A percentile compares a stretch with the other conserved stretches of the same genome.
Evolutionary conservation across 2,329 filamentous ascomycete genomes (phyloP).

Genomic region (Cercospora citrullina): DNA sequence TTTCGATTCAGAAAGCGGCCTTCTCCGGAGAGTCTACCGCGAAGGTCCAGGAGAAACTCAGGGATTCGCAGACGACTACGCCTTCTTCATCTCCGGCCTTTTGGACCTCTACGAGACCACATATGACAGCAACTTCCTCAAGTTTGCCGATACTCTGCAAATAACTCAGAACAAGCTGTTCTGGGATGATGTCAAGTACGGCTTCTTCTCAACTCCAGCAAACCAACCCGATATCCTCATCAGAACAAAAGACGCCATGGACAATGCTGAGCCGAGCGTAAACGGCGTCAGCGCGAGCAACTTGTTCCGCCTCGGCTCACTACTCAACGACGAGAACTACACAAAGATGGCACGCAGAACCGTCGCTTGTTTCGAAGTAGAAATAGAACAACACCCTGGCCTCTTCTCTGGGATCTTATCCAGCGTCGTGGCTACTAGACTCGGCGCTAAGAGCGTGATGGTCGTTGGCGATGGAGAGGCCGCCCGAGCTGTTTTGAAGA

Average conservation of each 20-base stretch:
- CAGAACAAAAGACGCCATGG: conserved; percentile 92
- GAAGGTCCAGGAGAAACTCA: conserved; percentile 64
- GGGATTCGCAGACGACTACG: conserved; percentile 92
- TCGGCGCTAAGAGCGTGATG: conserved; percentile 66
- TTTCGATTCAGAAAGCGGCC: conserved; percentile 64
- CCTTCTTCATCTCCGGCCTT: conserved; percentile 79
- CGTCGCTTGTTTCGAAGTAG: conserved; percentile 81
- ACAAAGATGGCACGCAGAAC: conserved; percentile 68
- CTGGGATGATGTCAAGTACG: conserved; percentile 63
- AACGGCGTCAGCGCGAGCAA: conserved; percentile 88
- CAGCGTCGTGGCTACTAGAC: conserved; percentile 69
- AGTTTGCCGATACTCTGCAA: conserved; percentile 81
- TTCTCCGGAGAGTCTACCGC: conserved; percentile 73
- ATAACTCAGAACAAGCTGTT: conserved; percentile 73
- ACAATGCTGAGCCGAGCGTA: conserved; percentile 83
- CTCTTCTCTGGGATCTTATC: conserved; percentile 80
- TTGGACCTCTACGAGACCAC: conserved; percentile 83
- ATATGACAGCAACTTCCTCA: conserved; percentile 70
- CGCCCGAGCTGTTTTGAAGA: conserved; percentile 45
- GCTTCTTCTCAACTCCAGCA: conserved; percentile 71
- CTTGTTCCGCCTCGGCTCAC: conserved; percentile 72
- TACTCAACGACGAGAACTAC: conserved; percentile 68
- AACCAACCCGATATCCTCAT: conserved; percentile 71
- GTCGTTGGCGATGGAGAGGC: conserved; percentile 52
- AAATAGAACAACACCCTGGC: conserved; percentile 90